Percentiles rank a stretch among this genome's conserved stretches.
phyloP scores from a whole-genome alignment of 805 yeast species.

The Alloascoidea hylecoeti region DNA sequence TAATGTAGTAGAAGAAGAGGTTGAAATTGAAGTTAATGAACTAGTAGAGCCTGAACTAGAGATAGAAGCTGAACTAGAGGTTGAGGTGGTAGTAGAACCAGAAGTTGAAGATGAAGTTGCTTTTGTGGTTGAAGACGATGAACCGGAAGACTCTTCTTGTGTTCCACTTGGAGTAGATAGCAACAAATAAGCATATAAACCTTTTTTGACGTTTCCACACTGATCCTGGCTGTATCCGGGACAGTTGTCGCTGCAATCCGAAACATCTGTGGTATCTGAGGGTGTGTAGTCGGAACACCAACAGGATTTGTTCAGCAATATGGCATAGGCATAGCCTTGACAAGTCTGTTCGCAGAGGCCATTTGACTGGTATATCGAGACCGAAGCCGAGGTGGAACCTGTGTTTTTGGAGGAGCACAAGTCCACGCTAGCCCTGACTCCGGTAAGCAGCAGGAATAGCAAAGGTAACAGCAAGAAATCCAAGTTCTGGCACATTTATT shows the following conservation, averaged over 20 bases:
- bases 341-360: constrained; percentile 41
- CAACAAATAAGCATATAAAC: constrained; percentile 39
- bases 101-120: constrained; percentile 3
- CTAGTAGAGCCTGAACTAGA: not conserved
- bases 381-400: not conserved
- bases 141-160: constrained; percentile 5
- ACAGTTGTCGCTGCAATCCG: constrained; percentile 22
- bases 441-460: no score
- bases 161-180: constrained; percentile 21
- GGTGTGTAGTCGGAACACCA: constrained; percentile 52
- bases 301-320: constrained; percentile 34
- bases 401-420: not conserved
- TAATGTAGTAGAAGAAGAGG: constrained; percentile 1
- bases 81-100: constrained; percentile 1
- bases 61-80: not conserved
- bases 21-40: constrained; percentile 3
- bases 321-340: constrained; percentile 33
- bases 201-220: constrained; percentile 27
- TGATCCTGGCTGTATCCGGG: constrained; percentile 29
- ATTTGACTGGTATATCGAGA: constrained; percentile 22
- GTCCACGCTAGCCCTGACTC: no score
- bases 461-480: no score
- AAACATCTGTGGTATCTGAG: constrained; percentile 18
- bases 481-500: no score
- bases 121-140: constrained; percentile 6